Evolutionary conservation across 1,284 basidiomycete species (phyloP), one percentile per base, ranked within the genome.

Genomic region (Violaceomyces palustris): DNA sequence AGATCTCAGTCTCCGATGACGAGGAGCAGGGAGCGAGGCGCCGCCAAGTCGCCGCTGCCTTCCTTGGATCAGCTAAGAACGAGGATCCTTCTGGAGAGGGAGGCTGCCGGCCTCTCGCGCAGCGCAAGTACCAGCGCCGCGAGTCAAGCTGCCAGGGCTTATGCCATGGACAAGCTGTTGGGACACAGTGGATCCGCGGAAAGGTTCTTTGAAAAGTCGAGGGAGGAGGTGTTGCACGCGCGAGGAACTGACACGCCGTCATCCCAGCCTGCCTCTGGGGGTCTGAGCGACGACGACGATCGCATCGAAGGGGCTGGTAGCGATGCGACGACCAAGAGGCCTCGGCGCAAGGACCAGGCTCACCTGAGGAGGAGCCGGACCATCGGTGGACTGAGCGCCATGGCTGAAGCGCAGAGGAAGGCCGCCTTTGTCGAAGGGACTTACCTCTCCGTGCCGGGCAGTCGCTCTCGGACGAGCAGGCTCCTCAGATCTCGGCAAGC

Each of bases 141-240:
- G 14, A 67, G 63, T 41, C 66, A 63, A 19, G 67, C 64, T 9
- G 69, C 67, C 1, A 58, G 69, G 19, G 64, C 65, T 14, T 72
- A 72, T 42, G 67, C 69, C 3, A 48, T 72, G 42, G 64, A 72
- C 27, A 72, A 72, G 41, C 57, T 72, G 3, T 49, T 72, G 14
- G 69, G 69, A 39, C 55, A 57, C 19, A 61, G 57, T 27, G 49
- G 57, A 25, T 46, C 51, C 29, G n/a, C n/a, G n/a, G 57, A 60
- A 14, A 48, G 55, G 24, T 49, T 55, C 21, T 60, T 45, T 39
- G 57, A 55, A n/a, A 45, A 52, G n/a, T 55, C 57, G 17, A 43
- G 47, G 14, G 50, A 59, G 6, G 56, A 51, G 39, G 54, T 40
- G 18, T 36, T 30, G 2, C 53, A 54, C 29, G 56, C 42, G n/a